A percentile compares a stretch with the other conserved stretches of the same genome.
Conservation (phyloP, 2,329 filamentous ascomycete species). For the Ambrosiella beaveri region DNA sequence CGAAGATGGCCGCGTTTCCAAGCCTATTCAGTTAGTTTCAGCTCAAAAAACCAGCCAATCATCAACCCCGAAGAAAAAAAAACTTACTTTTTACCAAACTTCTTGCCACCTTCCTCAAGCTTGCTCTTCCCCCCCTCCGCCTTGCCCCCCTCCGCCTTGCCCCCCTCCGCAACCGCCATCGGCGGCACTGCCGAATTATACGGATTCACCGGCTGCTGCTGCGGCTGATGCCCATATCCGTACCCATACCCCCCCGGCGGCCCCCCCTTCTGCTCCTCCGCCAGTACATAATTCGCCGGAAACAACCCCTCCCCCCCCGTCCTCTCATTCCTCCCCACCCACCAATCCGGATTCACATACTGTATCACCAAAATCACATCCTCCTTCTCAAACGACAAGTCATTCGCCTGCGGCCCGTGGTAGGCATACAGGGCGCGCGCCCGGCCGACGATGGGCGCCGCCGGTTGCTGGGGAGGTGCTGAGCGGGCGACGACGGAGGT, state of each 20-base stretch:
- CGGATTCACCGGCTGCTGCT: conserved; percentile 29
- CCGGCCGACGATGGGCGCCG: conserved; percentile 47
- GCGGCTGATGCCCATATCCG: conserved; percentile 16
- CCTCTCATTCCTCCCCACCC: conserved; percentile 72
- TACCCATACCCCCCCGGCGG: conserved; percentile 4
- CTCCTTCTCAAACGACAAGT: conserved; percentile 63
- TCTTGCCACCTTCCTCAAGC: conserved; percentile 64
- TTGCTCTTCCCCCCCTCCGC: conserved; percentile 36
- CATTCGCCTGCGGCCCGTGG: conserved; percentile 58
- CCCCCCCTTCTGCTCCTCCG: conserved; percentile 46
- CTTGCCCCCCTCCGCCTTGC: conserved; percentile 34
- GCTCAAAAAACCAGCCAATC: background rate
- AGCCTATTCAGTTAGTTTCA: conserved; percentile 16
- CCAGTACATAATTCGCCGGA: conserved; percentile 67
- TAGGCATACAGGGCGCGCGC: conserved; percentile 77
- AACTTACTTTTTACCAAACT: conserved; percentile 70
- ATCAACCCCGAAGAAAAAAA: background rate
- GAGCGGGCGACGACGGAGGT: conserved; percentile 27
- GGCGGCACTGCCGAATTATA: conserved; percentile 56
- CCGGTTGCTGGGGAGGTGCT: conserved; percentile 9
- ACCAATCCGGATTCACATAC: conserved; percentile 97
- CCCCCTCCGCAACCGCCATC: conserved; percentile 51
- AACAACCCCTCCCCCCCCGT: conserved; percentile 84
- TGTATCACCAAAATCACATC: conserved; percentile 68
- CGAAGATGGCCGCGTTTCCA: conserved; percentile 70